phyloP scores from a whole-genome alignment of 371 early-diverging fungal genomes.

The Mucor plumbeus region DNA sequence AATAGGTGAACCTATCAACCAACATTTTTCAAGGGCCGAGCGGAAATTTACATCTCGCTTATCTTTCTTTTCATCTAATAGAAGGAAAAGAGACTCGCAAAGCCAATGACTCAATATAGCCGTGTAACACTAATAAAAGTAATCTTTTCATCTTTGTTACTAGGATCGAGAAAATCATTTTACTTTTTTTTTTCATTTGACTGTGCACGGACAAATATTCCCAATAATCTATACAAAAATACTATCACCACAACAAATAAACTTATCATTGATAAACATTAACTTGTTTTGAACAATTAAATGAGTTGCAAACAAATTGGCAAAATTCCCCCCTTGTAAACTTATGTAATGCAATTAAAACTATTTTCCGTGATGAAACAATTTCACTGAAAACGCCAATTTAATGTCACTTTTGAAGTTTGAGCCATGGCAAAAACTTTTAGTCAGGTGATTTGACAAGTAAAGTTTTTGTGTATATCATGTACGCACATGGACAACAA shows the following conservation, averaged over 20 bases:
- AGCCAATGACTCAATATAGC: conserved; percentile 3
- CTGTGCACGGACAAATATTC: conserved; percentile 6
- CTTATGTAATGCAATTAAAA: background rate
- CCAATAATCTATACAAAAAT: background rate
- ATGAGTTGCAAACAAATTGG: background rate
- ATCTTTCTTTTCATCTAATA: background rate
- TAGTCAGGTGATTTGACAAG: background rate
- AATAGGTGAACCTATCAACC: background rate
- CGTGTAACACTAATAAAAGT: background rate
- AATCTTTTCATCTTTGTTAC: background rate
- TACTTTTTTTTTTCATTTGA: too few relatives aligned
- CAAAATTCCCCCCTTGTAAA: background rate
- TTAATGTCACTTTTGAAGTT: background rate
- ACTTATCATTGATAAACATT: background rate
- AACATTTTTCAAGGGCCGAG: background rate
- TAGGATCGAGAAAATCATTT: background rate
- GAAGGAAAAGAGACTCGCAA: background rate
- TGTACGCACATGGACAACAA: background rate
- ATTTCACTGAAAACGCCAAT: background rate
- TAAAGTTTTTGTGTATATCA: background rate
- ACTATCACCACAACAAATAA: background rate
- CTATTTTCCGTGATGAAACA: background rate
- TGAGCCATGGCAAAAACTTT: too few relatives aligned
- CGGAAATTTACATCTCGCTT: background rate
- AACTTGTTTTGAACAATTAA: background rate